Percentiles rank a stretch among this genome's conserved stretches.
Evolutionary conservation across 495 filamentous ascomycete species (phyloP).

Genomic region (Podospora pseudocomata): DNA sequence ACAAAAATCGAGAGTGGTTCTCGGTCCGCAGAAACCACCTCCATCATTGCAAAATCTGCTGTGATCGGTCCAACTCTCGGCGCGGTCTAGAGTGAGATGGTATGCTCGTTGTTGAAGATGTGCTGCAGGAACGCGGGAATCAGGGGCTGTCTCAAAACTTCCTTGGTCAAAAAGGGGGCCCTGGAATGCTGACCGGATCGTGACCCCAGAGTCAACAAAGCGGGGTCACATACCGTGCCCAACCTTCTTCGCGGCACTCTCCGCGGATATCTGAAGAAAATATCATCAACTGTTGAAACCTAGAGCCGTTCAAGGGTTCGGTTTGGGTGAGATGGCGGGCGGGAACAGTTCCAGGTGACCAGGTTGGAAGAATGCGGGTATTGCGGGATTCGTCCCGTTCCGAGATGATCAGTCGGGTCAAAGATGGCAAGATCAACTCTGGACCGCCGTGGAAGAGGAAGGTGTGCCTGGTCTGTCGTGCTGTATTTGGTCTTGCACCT

Average conservation of each 20-base stretch:
- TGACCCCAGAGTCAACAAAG: neutral
- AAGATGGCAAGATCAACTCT: neutral
- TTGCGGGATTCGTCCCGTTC: slow-evolving; percentile 3
- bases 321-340: neutral
- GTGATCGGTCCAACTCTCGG: slow-evolving; percentile 18
- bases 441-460: neutral
- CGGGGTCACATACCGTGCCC: neutral
- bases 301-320: neutral
- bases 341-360: neutral
- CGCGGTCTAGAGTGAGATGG: neutral
- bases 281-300: neutral
- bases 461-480: neutral
- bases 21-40: neutral
- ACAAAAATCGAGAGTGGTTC: neutral
- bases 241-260: neutral
- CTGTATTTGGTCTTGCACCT: neutral
- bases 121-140: neutral
- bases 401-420: neutral
- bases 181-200: slow-evolving; percentile 10
- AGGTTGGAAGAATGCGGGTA: slow-evolving; percentile 6
- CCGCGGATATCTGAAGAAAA: neutral
- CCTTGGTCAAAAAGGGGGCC: neutral
- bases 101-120: neutral
- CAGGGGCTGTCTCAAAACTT: neutral
- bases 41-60: neutral